Evolutionary conservation across 495 filamentous ascomycete species (phyloP).

Genomic region (Trichoderma erinaceum): DNA sequence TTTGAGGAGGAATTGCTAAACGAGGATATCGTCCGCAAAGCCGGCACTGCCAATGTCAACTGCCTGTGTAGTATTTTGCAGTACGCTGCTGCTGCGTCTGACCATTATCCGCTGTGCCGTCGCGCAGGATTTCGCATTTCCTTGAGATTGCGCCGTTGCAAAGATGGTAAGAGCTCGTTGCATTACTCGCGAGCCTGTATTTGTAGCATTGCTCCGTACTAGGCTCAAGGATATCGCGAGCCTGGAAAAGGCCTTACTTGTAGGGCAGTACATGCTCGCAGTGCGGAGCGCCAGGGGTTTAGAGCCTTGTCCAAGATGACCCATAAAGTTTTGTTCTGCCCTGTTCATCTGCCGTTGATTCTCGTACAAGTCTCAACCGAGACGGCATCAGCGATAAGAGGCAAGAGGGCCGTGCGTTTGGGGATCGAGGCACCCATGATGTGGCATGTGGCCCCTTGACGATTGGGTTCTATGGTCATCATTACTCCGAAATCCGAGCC

Average conservation of each 20-base stretch:
- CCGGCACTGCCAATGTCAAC: not conserved
- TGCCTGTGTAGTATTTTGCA: not conserved
- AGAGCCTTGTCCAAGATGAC: not conserved
- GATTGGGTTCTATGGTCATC: conserved; percentile 12
- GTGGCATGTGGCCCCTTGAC: not conserved
- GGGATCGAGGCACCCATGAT: not conserved
- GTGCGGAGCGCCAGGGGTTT: not conserved
- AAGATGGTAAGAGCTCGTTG: not conserved
- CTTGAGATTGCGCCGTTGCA: not conserved
- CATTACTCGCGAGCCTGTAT: not conserved
- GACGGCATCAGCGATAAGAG: conserved; percentile 2
- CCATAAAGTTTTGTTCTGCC: not conserved
- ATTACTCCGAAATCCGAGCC: conserved; percentile 12
- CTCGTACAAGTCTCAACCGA: not conserved
- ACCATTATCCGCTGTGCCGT: not conserved
- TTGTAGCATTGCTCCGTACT: not conserved
- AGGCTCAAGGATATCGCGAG: too few species aligned
- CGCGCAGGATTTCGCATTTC: not conserved
- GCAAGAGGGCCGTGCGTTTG: not conserved
- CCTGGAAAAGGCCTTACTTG: not conserved
- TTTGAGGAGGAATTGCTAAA: not conserved
- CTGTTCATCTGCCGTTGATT: not conserved
- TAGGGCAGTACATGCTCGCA: too few species aligned
- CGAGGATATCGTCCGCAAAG: not conserved
- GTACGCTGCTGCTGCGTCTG: not conserved